Evolutionary conservation across 2,329 filamentous ascomycete species (phyloP).

Genomic region (Penicillium palitans): DNA sequence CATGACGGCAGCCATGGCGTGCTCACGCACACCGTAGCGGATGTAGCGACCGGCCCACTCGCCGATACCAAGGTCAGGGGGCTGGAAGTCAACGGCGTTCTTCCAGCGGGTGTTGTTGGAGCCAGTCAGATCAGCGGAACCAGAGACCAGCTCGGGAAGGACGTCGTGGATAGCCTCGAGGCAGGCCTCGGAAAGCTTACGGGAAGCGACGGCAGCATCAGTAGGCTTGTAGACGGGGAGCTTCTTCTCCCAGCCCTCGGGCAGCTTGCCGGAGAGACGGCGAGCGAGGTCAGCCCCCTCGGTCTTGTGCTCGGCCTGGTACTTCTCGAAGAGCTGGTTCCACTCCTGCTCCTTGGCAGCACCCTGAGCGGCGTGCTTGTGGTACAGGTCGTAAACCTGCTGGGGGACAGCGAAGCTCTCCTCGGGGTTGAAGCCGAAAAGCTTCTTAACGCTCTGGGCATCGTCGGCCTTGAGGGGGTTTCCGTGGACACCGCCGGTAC

Average conservation of each 20-base stretch:
- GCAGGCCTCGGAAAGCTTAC: constrained; percentile 94
- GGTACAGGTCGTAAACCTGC: constrained; percentile 88
- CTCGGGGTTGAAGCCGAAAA: constrained; percentile 94
- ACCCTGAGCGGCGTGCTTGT: constrained; percentile 80
- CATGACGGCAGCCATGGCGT: constrained; percentile 55
- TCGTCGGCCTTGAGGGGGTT: constrained; percentile 94
- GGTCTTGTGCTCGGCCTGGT: constrained; percentile 72
- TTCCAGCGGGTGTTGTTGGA: constrained; percentile 99
- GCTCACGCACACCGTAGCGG: constrained; percentile 55
- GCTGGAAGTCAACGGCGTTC: constrained; percentile 95
- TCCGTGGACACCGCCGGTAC: constrained; percentile 94
- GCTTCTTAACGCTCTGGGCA: constrained; percentile 86
- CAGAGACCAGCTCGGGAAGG: constrained; percentile 88
- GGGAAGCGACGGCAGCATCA: constrained; percentile 82
- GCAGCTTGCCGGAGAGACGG: constrained; percentile 78
- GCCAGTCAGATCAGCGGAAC: constrained; percentile 95
- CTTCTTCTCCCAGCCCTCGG: constrained; percentile 93
- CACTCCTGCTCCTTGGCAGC: constrained; percentile 90
- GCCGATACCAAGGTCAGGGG: constrained; percentile 78
- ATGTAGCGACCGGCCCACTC: constrained; percentile 87
- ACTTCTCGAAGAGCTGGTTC: constrained; percentile 90
- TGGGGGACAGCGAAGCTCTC: constrained; percentile 91
- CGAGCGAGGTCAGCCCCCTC: constrained; percentile 80
- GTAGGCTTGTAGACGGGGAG: constrained; percentile 86
- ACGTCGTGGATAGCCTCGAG: constrained; percentile 80